Evolutionary conservation across 2,329 filamentous ascomycete species (phyloP).

Genomic region (Helotiales sp.): DNA sequence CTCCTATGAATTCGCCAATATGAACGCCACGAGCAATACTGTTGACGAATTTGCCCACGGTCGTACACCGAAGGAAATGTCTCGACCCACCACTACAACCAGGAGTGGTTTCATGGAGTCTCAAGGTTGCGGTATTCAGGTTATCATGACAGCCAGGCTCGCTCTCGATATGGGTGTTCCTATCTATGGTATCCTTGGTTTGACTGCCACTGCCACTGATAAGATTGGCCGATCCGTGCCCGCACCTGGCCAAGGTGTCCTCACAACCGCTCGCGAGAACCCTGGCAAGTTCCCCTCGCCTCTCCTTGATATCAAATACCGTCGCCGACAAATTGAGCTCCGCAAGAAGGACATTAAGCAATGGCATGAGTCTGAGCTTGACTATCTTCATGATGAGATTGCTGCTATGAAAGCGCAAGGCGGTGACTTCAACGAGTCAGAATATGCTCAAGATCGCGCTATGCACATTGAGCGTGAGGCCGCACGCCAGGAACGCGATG

Average conservation of each 20-base stretch:
- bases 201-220: constrained; percentile 95
- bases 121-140: constrained; percentile 95
- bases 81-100: constrained; percentile 93
- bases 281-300: constrained; percentile 93
- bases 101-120: constrained; percentile 99
- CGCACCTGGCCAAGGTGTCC: constrained; percentile 93
- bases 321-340: constrained; percentile 90
- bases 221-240: constrained; percentile 99
- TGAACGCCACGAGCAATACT: constrained; percentile 99
- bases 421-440: constrained; percentile 75
- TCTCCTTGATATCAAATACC: constrained; percentile 96
- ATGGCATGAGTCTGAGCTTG: constrained; percentile 93
- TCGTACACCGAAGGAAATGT: constrained; percentile 96
- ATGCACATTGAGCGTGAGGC: constrained; percentile 88
- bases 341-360: constrained; percentile 93
- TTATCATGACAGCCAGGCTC: constrained; percentile 97
- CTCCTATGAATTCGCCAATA: constrained; percentile 99
- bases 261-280: constrained; percentile 92
- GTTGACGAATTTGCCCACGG: constrained; percentile 96
- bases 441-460: constrained; percentile 85
- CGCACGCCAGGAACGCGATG: constrained; percentile 88
- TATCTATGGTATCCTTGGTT: constrained; percentile 91
- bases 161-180: constrained; percentile 98
- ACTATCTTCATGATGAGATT: constrained; percentile 92
- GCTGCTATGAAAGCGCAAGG: constrained; percentile 86